Conservation (phyloP, 2,329 filamentous ascomycete genomes). For the Aspergillus pseudonomiae region DNA sequence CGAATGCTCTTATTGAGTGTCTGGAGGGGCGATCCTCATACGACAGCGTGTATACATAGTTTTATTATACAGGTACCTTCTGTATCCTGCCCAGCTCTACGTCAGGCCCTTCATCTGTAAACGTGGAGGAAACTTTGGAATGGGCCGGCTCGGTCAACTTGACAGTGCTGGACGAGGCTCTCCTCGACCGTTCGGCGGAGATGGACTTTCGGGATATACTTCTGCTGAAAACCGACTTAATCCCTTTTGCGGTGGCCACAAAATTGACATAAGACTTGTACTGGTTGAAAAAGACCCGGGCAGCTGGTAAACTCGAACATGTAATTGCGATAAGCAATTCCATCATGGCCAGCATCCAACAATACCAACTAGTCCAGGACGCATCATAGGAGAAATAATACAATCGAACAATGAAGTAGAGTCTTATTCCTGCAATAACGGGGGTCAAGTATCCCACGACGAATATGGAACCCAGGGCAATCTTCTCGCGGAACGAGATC, state of each 20-base stretch:
- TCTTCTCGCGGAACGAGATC: slow-evolving; percentile 11
- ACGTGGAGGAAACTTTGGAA: not conserved
- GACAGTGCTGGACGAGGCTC: not conserved
- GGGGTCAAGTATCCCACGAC: slow-evolving; percentile 7
- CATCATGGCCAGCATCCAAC: slow-evolving; percentile 11
- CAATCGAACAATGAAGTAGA: slow-evolving; percentile 8
- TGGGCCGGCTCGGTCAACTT: not conserved
- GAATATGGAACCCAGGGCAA: slow-evolving; percentile 8
- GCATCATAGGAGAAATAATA: slow-evolving; percentile 9
- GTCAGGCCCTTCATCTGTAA: not conserved
- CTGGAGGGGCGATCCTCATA: no score
- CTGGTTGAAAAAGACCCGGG: slow-evolving; percentile 8
- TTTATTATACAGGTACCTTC: not conserved
- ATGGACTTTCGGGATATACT: not conserved
- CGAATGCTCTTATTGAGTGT: not conserved
- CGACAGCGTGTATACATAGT: no score
- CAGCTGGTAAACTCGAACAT: slow-evolving; percentile 9
- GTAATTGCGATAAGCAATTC: slow-evolving; percentile 7
- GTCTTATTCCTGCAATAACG: slow-evolving; percentile 1
- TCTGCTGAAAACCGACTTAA: not conserved
- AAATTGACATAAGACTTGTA: not conserved
- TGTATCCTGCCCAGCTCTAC: not conserved
- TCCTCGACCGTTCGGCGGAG: not conserved
- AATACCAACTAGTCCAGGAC: slow-evolving; percentile 11
- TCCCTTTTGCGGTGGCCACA: not conserved